Percentiles rank a stretch among this genome's conserved stretches.
Conservation (phyloP, 257 asterid genomes). For the Capsicum rhomboideum region DNA sequence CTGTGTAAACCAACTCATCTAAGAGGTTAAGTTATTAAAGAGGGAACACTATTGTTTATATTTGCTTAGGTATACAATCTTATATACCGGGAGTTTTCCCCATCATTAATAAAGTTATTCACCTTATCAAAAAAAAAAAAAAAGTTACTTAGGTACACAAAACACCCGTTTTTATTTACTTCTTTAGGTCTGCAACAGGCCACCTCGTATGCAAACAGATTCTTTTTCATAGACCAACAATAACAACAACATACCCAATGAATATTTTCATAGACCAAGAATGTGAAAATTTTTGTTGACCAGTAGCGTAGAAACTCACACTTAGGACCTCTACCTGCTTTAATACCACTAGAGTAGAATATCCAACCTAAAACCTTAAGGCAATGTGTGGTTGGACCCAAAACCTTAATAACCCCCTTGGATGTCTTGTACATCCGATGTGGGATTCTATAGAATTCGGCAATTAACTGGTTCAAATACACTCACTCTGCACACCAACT, state of each 20-base stretch:
- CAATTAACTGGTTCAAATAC: background rate
- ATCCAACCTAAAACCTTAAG: background rate
- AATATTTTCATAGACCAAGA: too few relatives aligned
- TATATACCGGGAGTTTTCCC: background rate
- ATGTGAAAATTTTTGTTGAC: background rate
- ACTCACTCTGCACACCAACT: background rate
- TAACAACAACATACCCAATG: background rate
- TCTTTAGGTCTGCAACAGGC: background rate
- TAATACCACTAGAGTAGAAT: background rate
- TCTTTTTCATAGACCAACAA: background rate
- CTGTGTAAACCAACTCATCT: background rate
- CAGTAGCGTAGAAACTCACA: background rate
- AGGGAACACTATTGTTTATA: background rate
- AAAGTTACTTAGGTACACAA: background rate
- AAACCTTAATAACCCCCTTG: background rate
- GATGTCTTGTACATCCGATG: background rate
- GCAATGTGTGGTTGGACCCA: background rate
- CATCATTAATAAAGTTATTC: background rate
- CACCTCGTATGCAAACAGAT: background rate
- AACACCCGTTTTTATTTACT: background rate
- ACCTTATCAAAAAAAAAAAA: background rate
- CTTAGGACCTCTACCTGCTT: background rate
- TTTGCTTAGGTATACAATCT: background rate
- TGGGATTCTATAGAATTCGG: background rate
- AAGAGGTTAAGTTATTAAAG: background rate